Evolutionary conservation across 768 basidiomycete species (phyloP).

Genomic region (Lyophyllum semitale): DNA sequence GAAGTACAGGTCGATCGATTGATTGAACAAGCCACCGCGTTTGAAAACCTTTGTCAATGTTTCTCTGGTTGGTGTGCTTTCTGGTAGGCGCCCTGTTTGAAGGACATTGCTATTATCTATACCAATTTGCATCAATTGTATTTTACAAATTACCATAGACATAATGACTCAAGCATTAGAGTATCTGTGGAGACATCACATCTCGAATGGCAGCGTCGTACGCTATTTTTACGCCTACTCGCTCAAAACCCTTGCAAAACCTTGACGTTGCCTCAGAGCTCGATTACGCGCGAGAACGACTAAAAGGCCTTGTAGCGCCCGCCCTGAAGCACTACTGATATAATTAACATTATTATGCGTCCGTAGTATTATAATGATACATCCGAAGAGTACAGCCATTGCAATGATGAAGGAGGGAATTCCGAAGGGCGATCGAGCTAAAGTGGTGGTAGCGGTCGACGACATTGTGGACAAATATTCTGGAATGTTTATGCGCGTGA

Average conservation of each 20-base stretch:
- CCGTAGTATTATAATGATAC: not conserved
- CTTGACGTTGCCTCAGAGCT: no score
- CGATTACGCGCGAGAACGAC: no score
- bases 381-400: not conserved
- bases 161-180: not conserved
- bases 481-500: conserved; percentile 26
- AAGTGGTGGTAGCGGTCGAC: conserved; percentile 79
- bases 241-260: no score
- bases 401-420: not conserved
- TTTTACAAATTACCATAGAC: not conserved
- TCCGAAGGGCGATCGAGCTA: conserved; percentile 34
- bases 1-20: conserved; percentile 87
- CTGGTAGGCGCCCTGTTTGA: conserved; percentile 45
- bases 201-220: no score
- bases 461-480: conserved; percentile 94
- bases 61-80: conserved; percentile 96
- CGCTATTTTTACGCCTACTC: no score
- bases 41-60: conserved; percentile 96
- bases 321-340: no score
- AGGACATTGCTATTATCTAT: not conserved
- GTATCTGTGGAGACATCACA: no score
- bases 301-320: no score
- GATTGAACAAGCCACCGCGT: conserved; percentile 88
- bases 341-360: not conserved
- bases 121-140: not conserved